phyloP scores from a whole-genome alignment of 169 alveolate genomes.

The Theileria annulata region DNA sequence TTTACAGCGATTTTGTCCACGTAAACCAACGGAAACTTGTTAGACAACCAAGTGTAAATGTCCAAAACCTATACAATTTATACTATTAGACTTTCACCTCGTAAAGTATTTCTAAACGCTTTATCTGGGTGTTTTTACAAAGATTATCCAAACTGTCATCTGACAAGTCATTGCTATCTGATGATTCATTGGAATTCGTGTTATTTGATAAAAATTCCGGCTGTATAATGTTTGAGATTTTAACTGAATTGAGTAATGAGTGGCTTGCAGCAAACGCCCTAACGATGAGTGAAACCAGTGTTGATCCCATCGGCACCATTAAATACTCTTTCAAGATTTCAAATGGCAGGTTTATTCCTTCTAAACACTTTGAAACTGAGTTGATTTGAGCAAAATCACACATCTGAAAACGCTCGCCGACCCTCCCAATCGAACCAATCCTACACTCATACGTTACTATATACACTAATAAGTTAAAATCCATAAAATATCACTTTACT shows the following conservation, averaged over 20 bases:
- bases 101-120: constrained; percentile 37
- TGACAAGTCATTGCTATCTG: background rate
- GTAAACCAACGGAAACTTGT: constrained; percentile 50
- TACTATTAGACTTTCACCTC: background rate
- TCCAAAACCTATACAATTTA: constrained; percentile 34
- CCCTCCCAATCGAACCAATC: constrained; percentile 16
- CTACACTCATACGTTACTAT: constrained; percentile 3
- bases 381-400: constrained; percentile 30
- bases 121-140: background rate
- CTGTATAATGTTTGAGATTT: constrained; percentile 32
- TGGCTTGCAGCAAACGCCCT: constrained; percentile 61
- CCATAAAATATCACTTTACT: too few relatives aligned
- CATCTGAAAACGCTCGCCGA: constrained; percentile 19
- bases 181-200: background rate
- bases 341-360: constrained; percentile 20
- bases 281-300: constrained; percentile 28
- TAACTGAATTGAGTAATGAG: constrained; percentile 39
- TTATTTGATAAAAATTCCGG: constrained; percentile 17
- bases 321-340: constrained; percentile 42
- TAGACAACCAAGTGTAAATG: constrained; percentile 49
- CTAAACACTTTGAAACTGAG: constrained; percentile 31
- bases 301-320: constrained; percentile 54
- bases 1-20: constrained; percentile 46
- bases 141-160: constrained; percentile 4
- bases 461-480: too few relatives aligned